Evolutionary conservation across 352 stramenopile genomes (phyloP), one percentile per base, ranked within the genome.

Genomic region (Phytophthora citricola): DNA sequence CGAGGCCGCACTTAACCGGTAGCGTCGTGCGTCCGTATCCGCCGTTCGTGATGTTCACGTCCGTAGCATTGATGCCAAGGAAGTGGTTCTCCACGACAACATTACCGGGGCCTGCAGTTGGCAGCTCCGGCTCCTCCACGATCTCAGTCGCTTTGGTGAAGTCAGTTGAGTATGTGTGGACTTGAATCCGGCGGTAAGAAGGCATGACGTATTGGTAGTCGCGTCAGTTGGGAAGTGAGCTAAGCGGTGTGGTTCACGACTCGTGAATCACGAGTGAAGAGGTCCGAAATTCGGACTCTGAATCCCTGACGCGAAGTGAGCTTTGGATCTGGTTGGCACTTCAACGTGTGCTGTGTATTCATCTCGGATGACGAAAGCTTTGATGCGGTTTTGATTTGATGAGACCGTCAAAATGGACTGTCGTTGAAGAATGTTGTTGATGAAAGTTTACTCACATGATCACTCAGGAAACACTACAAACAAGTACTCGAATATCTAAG

Each of bases 11-110:
- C 32, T 64, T 50, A 12, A 68, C 38, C 11, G 57, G 45, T 8
- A 66, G 49, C 2, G 58, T 67, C 11, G 63, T 56, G 31, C 57
- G 50, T 27, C 63, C 58, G 54, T 63, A 63, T 5, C 38, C 62
- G 17, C 76, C 78, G 60, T 81, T 85, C 24, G 78, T 85, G 48
- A 85, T 61, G 66, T 82, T 85, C 51, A 87, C 67, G 55, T 87
- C 75, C 10, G 78, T 81, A 40, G 73, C 78, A 39, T 87, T 87
- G 63, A 87, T 80, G 8, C 77, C 77, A 39, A 72, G 24, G 44
- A 64, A 72, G 11, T 31, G 58, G 44, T 68, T 72, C 63, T 81
- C 55, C 34, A 87, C 73, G 31, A 87, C 69, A 24, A 83, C 59
- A 26, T 66, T 48, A 11, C 73, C 75, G 3, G 73, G 43, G 0